Percentiles rank a stretch among this genome's conserved stretches.
phyloP scores from a whole-genome alignment of 2,329 filamentous ascomycete species.

The Colletotrichum sp. region DNA sequence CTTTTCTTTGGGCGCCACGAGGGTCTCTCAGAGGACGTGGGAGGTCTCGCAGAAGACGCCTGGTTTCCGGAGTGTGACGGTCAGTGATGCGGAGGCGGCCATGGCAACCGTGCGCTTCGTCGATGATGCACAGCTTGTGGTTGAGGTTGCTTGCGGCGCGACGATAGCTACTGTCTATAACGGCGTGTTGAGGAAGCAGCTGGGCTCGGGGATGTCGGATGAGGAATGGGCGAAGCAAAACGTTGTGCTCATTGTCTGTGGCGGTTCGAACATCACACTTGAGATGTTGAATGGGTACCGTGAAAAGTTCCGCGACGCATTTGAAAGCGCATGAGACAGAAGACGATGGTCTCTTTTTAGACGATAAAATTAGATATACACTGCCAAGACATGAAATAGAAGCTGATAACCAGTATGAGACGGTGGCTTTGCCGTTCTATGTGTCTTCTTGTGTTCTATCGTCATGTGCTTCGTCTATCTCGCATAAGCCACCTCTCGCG shows the following conservation, averaged over 20 bases:
- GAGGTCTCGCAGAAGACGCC: slow-evolving; percentile 54
- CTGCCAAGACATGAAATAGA: background rate
- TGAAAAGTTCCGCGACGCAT: slow-evolving; percentile 41
- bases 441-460: background rate
- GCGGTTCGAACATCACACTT: slow-evolving; percentile 71
- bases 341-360: background rate
- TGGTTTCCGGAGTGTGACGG: slow-evolving; percentile 60
- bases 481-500: slow-evolving; percentile 9
- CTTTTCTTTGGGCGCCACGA: slow-evolving; percentile 73
- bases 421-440: background rate
- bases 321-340: background rate
- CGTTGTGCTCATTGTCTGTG: slow-evolving; percentile 86
- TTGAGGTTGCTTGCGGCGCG: slow-evolving; percentile 87
- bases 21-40: slow-evolving; percentile 73
- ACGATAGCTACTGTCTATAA: slow-evolving; percentile 74
- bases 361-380: background rate
- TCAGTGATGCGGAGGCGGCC: slow-evolving; percentile 80
- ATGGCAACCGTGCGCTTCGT: slow-evolving; percentile 78
- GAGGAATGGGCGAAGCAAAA: slow-evolving; percentile 70
- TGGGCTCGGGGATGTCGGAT: slow-evolving; percentile 58
- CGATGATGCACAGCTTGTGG: slow-evolving; percentile 80
- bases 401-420: background rate
- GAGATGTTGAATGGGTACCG: slow-evolving; percentile 65
- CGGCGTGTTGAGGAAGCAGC: slow-evolving; percentile 62
- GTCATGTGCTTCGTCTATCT: background rate